Base-by-base conservation (phyloP, 371 early-diverging fungal species). In the Amoeboaphelidium occidentale region DNA sequence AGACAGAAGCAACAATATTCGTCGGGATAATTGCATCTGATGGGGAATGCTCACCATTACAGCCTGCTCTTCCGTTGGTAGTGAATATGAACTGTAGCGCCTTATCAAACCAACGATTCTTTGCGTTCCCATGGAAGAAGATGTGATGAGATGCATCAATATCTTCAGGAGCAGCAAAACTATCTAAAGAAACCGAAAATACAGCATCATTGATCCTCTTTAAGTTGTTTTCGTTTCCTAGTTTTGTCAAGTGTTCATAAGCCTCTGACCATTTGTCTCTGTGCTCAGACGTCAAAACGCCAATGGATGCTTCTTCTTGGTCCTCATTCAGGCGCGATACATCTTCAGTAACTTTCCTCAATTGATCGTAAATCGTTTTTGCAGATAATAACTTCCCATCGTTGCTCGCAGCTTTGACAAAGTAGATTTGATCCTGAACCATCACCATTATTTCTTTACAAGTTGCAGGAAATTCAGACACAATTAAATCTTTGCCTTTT, bases 31-130 rank as follows among this genome's bases (percentile, higher is more conserved):
- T 23, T 3, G 51, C 51, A 47, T 52, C 52, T 4, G 14, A 43
- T 3, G 52, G 45, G 23, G 50, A 24, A 27, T 52, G 52, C 58
- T 80, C 88, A 20, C 82, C 88, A 52, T 79, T 69, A 39, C 77
- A 55, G 2, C 76, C 81, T 39, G 70, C 71, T 25, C 69, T 62
- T 23, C 84, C 90, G 44, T 75, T 76, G 32, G 68, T 65, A 47
- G 78, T 73, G 22, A 81, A 64, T 23, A 76, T 57, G 21, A 81
- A 43, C 22, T 62, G 70, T n/a, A 80, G 27, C 1, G 75, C 63
- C 62, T 83, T 85, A 62, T 89, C 90, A 53, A 76, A 85, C 90
- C 90, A 89, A 2, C 90, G 72, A 59, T 89, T 87, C 57, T 71
- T 76, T 2, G 78, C 89, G 3, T 59, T 54, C 10, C 70, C 72